Conservation (phyloP, 345 rosid genomes). For the Noccaea bulbosa region DNA sequence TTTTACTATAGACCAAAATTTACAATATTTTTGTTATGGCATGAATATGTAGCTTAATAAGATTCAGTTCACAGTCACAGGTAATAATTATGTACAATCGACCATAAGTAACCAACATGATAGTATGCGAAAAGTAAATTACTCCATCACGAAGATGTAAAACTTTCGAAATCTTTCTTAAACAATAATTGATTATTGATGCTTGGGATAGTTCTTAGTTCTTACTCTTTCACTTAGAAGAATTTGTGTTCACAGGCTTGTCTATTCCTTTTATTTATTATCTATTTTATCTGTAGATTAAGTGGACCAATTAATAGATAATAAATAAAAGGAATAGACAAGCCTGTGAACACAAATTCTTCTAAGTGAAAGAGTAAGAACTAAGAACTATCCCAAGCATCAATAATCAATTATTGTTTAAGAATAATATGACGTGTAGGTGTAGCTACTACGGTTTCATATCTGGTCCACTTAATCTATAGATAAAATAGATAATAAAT, state of each 20-base stretch:
- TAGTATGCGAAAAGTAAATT: not conserved
- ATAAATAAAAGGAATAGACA: too few species aligned
- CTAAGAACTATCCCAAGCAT: not conserved
- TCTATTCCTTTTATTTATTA: not conserved
- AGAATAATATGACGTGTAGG: conserved; percentile 12
- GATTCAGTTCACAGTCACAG: not conserved
- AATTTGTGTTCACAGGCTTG: conserved; percentile 31
- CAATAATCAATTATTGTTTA: not conserved
- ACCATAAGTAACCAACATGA: too few species aligned
- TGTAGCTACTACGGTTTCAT: conserved; percentile 23
- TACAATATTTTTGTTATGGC: not conserved
- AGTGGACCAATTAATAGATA: too few species aligned
- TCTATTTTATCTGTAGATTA: conserved; percentile 16
- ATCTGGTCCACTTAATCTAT: conserved; percentile 35
- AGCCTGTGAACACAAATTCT: conserved; percentile 32
- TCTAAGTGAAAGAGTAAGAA: conserved; percentile 8
- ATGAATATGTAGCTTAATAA: not conserved
- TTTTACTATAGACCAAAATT: not conserved
- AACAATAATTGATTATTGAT: not conserved
- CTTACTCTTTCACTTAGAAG: conserved; percentile 9
- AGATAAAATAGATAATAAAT: not conserved
- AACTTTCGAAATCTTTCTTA: not conserved
- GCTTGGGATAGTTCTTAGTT: conserved; percentile 1
- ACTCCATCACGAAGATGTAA: not conserved
- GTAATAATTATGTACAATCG: too few species aligned